Evolutionary conservation across 352 stramenopile species (phyloP), one percentile per base, ranked within the genome.

Genomic region (Halophytophthora polymorphica): DNA sequence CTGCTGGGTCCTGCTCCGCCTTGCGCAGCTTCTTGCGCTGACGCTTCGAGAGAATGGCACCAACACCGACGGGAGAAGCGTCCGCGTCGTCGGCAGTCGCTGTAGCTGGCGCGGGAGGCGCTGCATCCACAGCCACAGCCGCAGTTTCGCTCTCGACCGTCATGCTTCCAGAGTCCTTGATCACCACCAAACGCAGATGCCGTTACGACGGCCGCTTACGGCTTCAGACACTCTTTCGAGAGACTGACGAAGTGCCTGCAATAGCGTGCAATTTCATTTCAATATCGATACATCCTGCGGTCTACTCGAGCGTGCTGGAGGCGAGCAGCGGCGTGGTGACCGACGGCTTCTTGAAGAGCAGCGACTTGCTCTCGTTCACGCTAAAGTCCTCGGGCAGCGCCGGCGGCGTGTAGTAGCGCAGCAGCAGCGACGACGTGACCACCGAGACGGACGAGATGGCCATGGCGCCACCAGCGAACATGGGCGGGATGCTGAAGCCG

Each of bases 361-460:
- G 47, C 56, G 82, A 90, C 67, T 90, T 93, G 48, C 61, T 66
- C 19, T 90, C 80, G 45, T 78, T 71, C 42, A 71, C 66, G 45
- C 68, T 75, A 45, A 82, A 87, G 35, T 71, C 66, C 23, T 69
- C 64, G 2, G 79, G 79, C 18, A 90, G 74, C 44, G 68, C 53
- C 2, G 92, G 93, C 45, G 87, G 86, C 44, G 46, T 53, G 69
- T 99, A 98, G 58, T 91, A 83, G 50, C 88, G 83, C 41, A 99
- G 76, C 44, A 96, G 64, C 8, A 99, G 76, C 42, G 93, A 98
- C 38, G 88, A 98, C 14, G 74, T 93, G 38, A 99, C 88, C 2
- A 99, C 97, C 45, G 93, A 98, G 21, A 99, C 90, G 18, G 90
- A 98, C 34, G 87, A 98, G 43, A 98, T 89, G 52, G 95, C 95